Conservation (phyloP, 1,284 basidiomycete species). For the Malassezia globosa region DNA sequence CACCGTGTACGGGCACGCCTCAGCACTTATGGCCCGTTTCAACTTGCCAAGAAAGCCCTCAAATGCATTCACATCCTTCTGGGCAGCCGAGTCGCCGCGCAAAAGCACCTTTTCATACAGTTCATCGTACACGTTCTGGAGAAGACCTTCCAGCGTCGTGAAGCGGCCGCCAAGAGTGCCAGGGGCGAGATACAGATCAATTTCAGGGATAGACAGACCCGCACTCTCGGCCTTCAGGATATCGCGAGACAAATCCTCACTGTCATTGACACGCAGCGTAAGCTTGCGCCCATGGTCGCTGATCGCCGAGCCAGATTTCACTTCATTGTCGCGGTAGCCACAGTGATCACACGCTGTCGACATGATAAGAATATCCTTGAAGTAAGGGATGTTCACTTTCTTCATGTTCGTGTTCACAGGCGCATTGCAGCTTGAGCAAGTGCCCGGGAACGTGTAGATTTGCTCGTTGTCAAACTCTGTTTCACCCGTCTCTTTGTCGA, state of each 20-base stretch:
- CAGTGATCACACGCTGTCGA: constrained; percentile 90
- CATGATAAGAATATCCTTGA: constrained; percentile 99
- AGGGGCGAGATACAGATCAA: constrained; percentile 78
- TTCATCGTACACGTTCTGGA: constrained; percentile 91
- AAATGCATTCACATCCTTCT: constrained; percentile 20
- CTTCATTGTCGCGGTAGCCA: constrained; percentile 94
- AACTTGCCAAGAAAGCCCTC: constrained; percentile 64
- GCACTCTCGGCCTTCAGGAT: constrained; percentile 63
- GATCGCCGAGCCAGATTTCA: constrained; percentile 85
- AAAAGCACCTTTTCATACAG: constrained; percentile 80
- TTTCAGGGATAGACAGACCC: constrained; percentile 82
- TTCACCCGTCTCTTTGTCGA: constrained; percentile 39
- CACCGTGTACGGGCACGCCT: constrained; percentile 55
- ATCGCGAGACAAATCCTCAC: constrained; percentile 85
- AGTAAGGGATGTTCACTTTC: constrained; percentile 92
- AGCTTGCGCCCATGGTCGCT: constrained; percentile 74
- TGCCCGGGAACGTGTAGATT: constrained; percentile 75
- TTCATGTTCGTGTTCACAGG: constrained; percentile 83
- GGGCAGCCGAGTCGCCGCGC: constrained; percentile 56
- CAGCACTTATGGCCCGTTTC: constrained; percentile 36
- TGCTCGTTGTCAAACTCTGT: constrained; percentile 59
- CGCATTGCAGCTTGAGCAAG: constrained; percentile 78
- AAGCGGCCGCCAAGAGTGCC: constrained; percentile 97
- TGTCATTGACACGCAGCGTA: constrained; percentile 77
- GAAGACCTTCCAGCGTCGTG: constrained; percentile 88